Conservation (phyloP, 169 alveolate species). For the Plasmodium reichenowi region DNA sequence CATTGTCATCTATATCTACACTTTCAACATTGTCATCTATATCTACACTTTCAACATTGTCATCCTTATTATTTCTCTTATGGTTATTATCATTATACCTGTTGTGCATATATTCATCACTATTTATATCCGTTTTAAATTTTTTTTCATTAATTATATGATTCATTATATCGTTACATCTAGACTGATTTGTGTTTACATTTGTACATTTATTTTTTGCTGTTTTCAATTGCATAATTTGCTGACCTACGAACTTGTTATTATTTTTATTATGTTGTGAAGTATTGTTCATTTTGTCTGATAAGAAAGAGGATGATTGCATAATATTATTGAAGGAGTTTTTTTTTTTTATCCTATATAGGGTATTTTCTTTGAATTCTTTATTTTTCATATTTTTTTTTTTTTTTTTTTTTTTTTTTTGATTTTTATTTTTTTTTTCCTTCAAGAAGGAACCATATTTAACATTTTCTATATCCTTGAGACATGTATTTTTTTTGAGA, state of each 20-base stretch:
- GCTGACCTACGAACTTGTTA: neutral
- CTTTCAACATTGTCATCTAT: neutral
- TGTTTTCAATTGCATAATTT: neutral
- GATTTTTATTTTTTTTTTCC: neutral
- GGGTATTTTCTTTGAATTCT: neutral
- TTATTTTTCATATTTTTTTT: neutral
- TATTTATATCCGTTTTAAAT: neutral
- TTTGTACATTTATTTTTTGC: neutral
- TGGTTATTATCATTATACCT: neutral
- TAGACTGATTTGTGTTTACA: neutral
- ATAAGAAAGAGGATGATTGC: too few relatives aligned
- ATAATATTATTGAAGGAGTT: too few relatives aligned
- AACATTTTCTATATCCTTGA: conserved; percentile 40
- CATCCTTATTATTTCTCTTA: neutral
- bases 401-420: neutral
- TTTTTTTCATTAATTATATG: neutral
- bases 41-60: neutral
- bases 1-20: neutral
- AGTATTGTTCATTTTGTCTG: neutral
- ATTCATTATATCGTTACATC: neutral
- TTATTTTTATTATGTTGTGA: neutral
- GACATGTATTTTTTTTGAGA: conserved; percentile 19
- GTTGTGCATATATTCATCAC: neutral
- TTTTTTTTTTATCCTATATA: neutral
- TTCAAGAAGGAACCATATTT: conserved; percentile 26